A percentile compares a stretch with the other conserved stretches of the same genome.
These are phyloP conservation scores for Leccinum uliginosum DNA, from an alignment of 768 basidiomycete genomes.

Conservation along the genomic window DNA sequence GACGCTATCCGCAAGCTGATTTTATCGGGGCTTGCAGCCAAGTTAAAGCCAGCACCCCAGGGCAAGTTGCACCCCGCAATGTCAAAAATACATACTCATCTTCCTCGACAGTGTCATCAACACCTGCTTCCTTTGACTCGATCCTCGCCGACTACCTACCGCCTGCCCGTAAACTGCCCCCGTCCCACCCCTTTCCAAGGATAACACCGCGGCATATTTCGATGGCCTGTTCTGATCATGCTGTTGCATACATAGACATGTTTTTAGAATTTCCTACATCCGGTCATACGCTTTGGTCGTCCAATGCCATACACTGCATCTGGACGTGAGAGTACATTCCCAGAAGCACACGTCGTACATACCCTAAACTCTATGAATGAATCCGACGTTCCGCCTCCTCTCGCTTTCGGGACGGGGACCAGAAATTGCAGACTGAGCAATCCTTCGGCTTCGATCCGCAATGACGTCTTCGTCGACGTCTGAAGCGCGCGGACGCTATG, in stretches of 20 bases:
- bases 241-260: constrained; percentile 5
- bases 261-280: constrained; percentile 15
- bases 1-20: constrained; percentile 62
- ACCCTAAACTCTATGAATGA: constrained; percentile 90
- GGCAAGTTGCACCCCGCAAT: constrained; percentile 29
- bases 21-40: constrained; percentile 55
- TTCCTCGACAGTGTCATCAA: constrained; percentile 34
- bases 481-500: constrained; percentile 72
- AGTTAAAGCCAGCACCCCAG: constrained; percentile 43
- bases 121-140: constrained; percentile 62
- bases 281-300: constrained; percentile 25
- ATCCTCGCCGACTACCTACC: constrained; percentile 72
- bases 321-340: constrained; percentile 8
- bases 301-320: constrained; percentile 28
- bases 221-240: constrained; percentile 36
- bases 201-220: constrained; percentile 35
- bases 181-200: constrained; percentile 15
- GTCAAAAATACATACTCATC: constrained; percentile 6
- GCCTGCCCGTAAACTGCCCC: constrained; percentile 22
- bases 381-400: constrained; percentile 40
- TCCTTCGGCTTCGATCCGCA: constrained; percentile 81
- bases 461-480: constrained; percentile 80
- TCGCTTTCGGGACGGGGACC: constrained; percentile 53
- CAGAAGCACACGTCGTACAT: constrained; percentile 25
- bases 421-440: constrained; percentile 86